These are phyloP conservation scores for Litchi chinensis DNA, from an alignment of 345 rosid species.

Conservation along the genomic window DNA sequence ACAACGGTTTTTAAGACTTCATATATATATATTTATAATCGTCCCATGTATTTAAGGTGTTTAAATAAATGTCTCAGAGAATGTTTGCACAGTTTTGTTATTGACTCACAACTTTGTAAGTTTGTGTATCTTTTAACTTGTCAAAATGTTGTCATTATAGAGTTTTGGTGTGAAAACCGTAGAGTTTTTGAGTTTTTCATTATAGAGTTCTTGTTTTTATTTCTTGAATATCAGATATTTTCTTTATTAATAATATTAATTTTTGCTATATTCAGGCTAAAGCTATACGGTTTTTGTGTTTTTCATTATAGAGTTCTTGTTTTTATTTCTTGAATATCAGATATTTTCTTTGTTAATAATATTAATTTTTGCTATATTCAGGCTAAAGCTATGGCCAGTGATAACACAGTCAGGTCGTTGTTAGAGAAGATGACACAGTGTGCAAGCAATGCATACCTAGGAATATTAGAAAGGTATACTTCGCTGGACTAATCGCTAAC, in stretches of 20 bases:
- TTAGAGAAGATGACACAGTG: constrained; percentile 93
- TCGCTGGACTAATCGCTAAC: neutral
- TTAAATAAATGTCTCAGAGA: no score
- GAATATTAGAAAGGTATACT: constrained; percentile 87
- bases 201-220: neutral
- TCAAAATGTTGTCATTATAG: no score
- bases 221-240: neutral
- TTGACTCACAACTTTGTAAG: no score
- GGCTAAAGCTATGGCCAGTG: constrained; percentile 98
- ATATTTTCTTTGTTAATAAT: constrained; percentile 24
- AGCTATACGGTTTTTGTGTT: constrained; percentile 34
- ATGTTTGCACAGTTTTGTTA: no score
- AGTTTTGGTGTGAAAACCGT: no score
- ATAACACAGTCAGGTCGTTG: constrained; percentile 88
- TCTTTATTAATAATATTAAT: constrained; percentile 28
- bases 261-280: constrained; percentile 63
- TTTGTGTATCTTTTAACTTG: no score
- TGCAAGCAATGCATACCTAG: constrained; percentile 92
- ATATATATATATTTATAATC: no score
- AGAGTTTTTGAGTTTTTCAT: no score
- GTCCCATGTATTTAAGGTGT: no score
- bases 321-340: neutral
- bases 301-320: neutral
- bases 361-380: constrained; percentile 38
- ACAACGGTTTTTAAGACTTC: no score